Evolutionary conservation across 2,329 filamentous ascomycete species (phyloP).

Genomic region (Pseudocercospora vitis): DNA sequence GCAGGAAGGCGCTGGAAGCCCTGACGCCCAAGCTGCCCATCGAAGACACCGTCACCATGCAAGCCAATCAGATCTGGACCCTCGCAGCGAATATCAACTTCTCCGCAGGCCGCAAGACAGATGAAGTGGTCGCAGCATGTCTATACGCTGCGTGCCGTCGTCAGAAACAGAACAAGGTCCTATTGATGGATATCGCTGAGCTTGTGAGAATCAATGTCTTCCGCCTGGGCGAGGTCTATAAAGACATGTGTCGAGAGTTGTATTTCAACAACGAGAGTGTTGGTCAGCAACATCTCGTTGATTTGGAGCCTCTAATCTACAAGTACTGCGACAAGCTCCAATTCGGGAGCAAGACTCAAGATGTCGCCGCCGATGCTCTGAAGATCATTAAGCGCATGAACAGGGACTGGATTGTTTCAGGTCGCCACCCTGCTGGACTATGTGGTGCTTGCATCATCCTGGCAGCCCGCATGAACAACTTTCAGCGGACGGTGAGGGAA

Average conservation of each 20-base stretch:
- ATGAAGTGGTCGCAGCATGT: conserved; percentile 84
- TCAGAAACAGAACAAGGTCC: conserved; percentile 74
- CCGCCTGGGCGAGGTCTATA: conserved; percentile 85
- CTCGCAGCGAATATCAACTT: conserved; percentile 61
- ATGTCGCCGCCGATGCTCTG: conserved; percentile 84
- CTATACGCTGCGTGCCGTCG: conserved; percentile 86
- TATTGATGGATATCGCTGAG: conserved; percentile 96
- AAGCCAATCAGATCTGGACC: conserved; percentile 46
- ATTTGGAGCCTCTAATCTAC: conserved; percentile 86
- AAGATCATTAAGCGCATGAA: conserved; percentile 91
- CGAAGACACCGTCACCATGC: conserved; percentile 38
- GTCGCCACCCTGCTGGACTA: conserved; percentile 87
- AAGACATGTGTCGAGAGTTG: conserved; percentile 68
- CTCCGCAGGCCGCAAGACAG: conserved; percentile 79
- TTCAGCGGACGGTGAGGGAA: conserved; percentile 85
- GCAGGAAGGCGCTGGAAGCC: conserved; percentile 44
- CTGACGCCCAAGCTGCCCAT: conserved; percentile 44
- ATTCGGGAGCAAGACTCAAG: conserved; percentile 77
- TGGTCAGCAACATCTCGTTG: conserved; percentile 59
- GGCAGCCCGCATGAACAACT: conserved; percentile 97
- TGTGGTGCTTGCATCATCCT: conserved; percentile 93
- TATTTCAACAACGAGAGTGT: conserved; percentile 58
- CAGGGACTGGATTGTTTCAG: conserved; percentile 94
- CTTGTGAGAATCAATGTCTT: conserved; percentile 85
- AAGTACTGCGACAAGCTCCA: conserved; percentile 90